Conservation (phyloP, 176 grass and related monocot species). For the Paspalum notatum region DNA sequence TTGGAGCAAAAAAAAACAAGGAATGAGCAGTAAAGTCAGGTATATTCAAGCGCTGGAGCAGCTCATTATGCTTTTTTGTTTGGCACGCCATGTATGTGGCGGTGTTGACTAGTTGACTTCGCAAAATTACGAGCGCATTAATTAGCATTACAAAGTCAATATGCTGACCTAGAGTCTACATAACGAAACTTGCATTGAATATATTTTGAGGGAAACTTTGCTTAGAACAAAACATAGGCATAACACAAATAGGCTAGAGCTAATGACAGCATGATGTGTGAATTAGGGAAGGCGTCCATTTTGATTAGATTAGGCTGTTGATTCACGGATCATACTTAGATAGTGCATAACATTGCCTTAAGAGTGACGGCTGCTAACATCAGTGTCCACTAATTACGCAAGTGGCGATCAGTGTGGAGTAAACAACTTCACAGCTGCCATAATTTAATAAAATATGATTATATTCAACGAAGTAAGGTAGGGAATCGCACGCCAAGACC, state of each 20-base stretch:
- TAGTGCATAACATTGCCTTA: neutral
- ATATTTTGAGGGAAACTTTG: neutral
- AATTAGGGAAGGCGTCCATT: slow-evolving; percentile 13
- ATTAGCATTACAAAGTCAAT: slow-evolving; percentile 24
- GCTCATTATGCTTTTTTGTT: neutral
- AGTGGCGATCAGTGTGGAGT: neutral
- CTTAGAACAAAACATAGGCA: neutral
- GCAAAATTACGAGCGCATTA: slow-evolving; percentile 12
- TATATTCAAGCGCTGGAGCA: neutral
- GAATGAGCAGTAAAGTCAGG: slow-evolving; percentile 12
- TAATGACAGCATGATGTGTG: slow-evolving; percentile 5
- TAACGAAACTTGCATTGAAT: neutral
- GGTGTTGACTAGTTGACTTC: neutral
- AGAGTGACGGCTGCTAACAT: neutral
- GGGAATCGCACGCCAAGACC: neutral
- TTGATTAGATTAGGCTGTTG: neutral
- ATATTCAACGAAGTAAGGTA: neutral
- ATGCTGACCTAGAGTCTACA: slow-evolving; percentile 13
- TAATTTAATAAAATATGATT: neutral
- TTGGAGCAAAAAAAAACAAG: slow-evolving; percentile 17
- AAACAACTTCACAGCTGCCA: neutral
- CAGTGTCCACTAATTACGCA: neutral
- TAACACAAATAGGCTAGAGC: neutral
- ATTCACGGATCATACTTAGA: neutral
- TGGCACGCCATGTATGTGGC: neutral